phyloP scores from a whole-genome alignment of 2,329 filamentous ascomycete genomes.

The Rutstroemia sp. region DNA sequence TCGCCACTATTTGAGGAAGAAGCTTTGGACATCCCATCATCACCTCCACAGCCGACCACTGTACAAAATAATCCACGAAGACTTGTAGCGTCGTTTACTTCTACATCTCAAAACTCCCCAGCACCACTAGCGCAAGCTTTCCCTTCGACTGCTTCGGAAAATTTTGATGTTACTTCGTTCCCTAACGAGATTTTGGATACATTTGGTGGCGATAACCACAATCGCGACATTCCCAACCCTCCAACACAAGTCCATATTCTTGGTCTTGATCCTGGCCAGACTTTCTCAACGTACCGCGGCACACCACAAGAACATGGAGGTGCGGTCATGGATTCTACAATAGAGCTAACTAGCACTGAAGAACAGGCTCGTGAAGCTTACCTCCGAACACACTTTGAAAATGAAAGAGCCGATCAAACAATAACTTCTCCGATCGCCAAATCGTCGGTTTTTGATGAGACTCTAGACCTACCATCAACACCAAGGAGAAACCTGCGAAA shows the following conservation, averaged over 20 bases:
- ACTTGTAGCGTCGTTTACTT: background rate
- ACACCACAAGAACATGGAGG: background rate
- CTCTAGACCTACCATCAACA: conserved; percentile 2
- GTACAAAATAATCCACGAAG: background rate
- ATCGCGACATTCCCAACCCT: conserved; percentile 7
- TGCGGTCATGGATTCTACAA: background rate
- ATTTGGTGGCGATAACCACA: background rate
- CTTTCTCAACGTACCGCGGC: conserved; percentile 16
- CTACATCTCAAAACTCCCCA: background rate
- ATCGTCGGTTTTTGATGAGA: background rate
- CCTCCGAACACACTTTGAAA: background rate
- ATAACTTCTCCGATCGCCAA: background rate
- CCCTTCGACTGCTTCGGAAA: conserved; percentile 21
- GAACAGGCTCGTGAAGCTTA: conserved; percentile 2
- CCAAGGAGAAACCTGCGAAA: conserved; percentile 4
- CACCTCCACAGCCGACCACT: conserved; percentile 16
- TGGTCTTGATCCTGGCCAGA: conserved; percentile 8
- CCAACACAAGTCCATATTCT: conserved; percentile 21
- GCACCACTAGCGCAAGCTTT: background rate
- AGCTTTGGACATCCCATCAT: conserved; percentile 35
- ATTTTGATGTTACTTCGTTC: conserved; percentile 20
- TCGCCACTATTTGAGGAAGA: background rate
- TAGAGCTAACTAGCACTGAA: conserved; percentile 5
- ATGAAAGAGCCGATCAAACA: background rate
- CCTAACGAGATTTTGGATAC: background rate